phyloP scores from a whole-genome alignment of 352 stramenopile species.

The Plasmopara halstedii region DNA sequence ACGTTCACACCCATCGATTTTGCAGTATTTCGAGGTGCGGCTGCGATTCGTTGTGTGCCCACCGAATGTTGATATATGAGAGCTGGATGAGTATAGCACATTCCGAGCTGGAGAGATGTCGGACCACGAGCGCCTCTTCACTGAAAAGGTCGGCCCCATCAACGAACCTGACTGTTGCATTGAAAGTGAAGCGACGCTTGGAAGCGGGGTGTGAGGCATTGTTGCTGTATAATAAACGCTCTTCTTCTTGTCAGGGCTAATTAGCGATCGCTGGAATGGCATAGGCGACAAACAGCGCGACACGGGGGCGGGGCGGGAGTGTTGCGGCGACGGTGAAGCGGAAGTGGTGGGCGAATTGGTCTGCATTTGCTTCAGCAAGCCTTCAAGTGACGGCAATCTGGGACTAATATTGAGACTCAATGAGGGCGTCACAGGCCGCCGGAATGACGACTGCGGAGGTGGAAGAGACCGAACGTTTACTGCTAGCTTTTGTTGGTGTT shows the following conservation, averaged over 20 bases:
- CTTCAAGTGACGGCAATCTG: slow-evolving; percentile 58
- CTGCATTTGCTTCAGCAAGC: slow-evolving; percentile 65
- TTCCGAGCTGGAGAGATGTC: slow-evolving; percentile 13
- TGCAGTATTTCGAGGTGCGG: slow-evolving; percentile 84
- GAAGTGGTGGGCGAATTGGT: slow-evolving; percentile 15
- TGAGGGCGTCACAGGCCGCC: slow-evolving; percentile 4
- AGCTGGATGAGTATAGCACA: slow-evolving; percentile 10
- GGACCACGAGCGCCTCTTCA: slow-evolving; percentile 29
- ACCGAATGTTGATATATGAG: slow-evolving; percentile 10
- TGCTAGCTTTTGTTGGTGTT: slow-evolving; percentile 10
- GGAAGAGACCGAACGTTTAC: background rate
- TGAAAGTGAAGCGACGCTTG: slow-evolving; percentile 6
- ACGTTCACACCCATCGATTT: slow-evolving; percentile 70
- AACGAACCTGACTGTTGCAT: slow-evolving; percentile 15
- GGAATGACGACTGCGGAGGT: slow-evolving; percentile 1
- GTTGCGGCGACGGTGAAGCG: slow-evolving; percentile 4
- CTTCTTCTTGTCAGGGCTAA: slow-evolving; percentile 42
- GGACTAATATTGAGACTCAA: slow-evolving; percentile 22
- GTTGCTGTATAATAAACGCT: slow-evolving; percentile 5
- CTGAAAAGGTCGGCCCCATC: slow-evolving; percentile 13
- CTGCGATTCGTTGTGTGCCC: slow-evolving; percentile 30
- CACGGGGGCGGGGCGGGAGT: slow-evolving; percentile 22
- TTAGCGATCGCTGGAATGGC: slow-evolving; percentile 44
- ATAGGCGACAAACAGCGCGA: slow-evolving; percentile 22
- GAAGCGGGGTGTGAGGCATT: slow-evolving; percentile 3